Conservation (phyloP, 2,329 filamentous ascomycete genomes). For the Harringtonia aguacate region DNA sequence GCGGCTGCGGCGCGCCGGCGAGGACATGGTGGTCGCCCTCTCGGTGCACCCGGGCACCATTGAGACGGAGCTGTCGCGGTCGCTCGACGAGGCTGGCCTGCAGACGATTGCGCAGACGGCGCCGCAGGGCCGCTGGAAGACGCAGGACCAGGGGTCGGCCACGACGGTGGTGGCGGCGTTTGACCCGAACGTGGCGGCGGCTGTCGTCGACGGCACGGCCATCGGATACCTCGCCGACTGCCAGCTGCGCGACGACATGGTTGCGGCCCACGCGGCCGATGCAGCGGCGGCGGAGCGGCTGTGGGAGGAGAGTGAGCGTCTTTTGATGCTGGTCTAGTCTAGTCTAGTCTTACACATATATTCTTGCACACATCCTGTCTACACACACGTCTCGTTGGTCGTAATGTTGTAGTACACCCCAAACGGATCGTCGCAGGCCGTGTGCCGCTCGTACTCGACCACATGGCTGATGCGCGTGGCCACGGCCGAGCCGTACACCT, state of each 20-base stretch:
- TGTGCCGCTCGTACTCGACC: constrained; percentile 29
- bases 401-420: not conserved
- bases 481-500: constrained; percentile 4
- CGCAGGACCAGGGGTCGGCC: constrained; percentile 24
- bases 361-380: no score
- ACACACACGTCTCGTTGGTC: not conserved
- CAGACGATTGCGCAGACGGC: constrained; percentile 16
- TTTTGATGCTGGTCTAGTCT: constrained; percentile 7
- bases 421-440: not conserved
- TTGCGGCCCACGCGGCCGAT: constrained; percentile 19
- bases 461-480: constrained; percentile 22
- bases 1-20: constrained; percentile 15
- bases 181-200: constrained; percentile 22
- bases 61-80: constrained; percentile 17
- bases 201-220: constrained; percentile 15
- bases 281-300: constrained; percentile 27
- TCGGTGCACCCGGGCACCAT: constrained; percentile 25
- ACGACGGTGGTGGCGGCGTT: constrained; percentile 31
- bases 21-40: constrained; percentile 17
- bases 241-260: constrained; percentile 21
- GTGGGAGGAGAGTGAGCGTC: constrained; percentile 32
- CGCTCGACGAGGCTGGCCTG: constrained; percentile 14
- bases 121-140: constrained; percentile 22
- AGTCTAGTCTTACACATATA: not conserved
- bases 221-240: constrained; percentile 29